A percentile compares a stretch with the other conserved stretches of the same genome.
Conservation (phyloP, 805 yeast genomes). For the Candida rishiriensis region DNA sequence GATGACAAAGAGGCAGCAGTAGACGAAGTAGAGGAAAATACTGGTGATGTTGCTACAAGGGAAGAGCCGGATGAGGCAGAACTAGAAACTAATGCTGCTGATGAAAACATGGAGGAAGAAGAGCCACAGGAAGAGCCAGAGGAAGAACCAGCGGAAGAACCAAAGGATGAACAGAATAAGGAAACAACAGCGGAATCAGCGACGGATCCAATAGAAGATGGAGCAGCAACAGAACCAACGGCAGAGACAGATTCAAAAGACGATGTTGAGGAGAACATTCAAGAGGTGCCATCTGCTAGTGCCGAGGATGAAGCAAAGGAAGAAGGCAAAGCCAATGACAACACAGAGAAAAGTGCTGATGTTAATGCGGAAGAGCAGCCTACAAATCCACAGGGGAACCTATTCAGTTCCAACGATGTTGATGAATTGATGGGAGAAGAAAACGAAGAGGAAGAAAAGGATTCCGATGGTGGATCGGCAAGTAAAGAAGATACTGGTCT, state of each 20-base stretch:
- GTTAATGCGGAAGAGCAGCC: too few relatives aligned
- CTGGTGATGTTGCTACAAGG: background rate
- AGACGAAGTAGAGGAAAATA: background rate
- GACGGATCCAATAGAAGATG: background rate
- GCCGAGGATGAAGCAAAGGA: background rate
- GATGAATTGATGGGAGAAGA: conserved; percentile 27
- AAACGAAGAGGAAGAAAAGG: conserved; percentile 27
- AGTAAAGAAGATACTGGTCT: conserved; percentile 8
- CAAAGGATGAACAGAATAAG: background rate
- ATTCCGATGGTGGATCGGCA: conserved; percentile 8
- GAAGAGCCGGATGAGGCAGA: background rate
- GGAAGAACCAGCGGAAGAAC: background rate
- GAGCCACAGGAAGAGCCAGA: background rate
- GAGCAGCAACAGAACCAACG: background rate
- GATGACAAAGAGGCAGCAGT: background rate
- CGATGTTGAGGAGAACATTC: background rate
- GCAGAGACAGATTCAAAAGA: background rate
- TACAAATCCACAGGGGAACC: conserved; percentile 7
- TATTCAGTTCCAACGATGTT: conserved; percentile 18
- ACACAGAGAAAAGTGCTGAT: background rate
- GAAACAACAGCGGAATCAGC: background rate
- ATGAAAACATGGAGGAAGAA: background rate
- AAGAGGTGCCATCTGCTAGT: background rate
- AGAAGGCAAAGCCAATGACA: conserved; percentile 1
- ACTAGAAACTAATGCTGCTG: background rate